These are phyloP conservation scores for Ustilago nuda DNA, from an alignment of 1,284 basidiomycete species.

Conservation along the genomic window DNA sequence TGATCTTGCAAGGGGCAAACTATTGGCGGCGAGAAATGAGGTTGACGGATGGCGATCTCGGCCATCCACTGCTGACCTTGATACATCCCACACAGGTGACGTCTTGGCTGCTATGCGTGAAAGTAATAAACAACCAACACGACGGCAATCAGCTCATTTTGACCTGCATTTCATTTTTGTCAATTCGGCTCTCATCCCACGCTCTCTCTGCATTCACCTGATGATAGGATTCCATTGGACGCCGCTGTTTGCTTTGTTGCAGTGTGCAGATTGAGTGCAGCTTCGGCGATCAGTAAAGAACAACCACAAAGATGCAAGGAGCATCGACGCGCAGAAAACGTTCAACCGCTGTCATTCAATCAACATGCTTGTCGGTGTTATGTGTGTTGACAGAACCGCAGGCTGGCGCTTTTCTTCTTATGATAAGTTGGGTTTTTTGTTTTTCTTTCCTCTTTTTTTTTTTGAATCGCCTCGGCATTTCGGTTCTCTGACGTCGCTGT, in stretches of 20 bases:
- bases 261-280: too few relatives aligned
- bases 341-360: too few relatives aligned
- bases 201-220: too few relatives aligned
- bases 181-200: background rate
- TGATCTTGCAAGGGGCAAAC: background rate
- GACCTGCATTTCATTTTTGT: conserved; percentile 7
- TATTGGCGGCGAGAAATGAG: background rate
- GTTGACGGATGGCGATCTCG: background rate
- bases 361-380: too few relatives aligned
- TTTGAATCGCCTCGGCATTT: too few relatives aligned
- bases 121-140: background rate
- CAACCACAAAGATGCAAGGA: too few relatives aligned
- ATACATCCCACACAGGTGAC: background rate
- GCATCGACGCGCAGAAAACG: too few relatives aligned
- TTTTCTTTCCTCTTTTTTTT: background rate
- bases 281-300: too few relatives aligned
- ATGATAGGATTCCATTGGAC: too few relatives aligned
- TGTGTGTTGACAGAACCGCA: background rate
- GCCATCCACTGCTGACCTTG: background rate
- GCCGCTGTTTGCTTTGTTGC: too few relatives aligned
- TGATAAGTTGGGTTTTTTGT: background rate
- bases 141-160: conserved; percentile 4
- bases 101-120: background rate
- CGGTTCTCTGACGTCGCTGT: background rate
- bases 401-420: background rate